Conservation (phyloP, 2,329 filamentous ascomycete species). For the Cladosporium sp. region DNA sequence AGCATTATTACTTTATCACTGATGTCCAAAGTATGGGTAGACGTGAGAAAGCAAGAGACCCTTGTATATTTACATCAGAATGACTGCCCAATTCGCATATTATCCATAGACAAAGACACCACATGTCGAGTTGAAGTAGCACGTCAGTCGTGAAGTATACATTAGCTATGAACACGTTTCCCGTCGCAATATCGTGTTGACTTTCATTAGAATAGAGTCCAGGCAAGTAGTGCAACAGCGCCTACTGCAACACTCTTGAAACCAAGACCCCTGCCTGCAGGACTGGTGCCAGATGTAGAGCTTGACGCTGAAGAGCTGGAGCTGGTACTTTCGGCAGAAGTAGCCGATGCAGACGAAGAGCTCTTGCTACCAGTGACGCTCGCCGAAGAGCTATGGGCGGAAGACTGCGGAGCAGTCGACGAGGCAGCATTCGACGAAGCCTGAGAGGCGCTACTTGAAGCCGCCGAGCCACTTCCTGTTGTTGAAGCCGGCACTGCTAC, state of each 20-base stretch:
- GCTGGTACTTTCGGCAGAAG: background rate
- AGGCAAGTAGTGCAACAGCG: background rate
- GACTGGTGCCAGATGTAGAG: background rate
- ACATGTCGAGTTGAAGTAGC: background rate
- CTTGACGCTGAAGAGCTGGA: background rate
- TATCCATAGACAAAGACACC: too few relatives aligned
- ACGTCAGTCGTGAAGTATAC: background rate
- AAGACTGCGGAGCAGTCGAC: background rate
- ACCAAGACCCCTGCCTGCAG: background rate
- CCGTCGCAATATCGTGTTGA: background rate
- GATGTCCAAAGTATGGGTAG: too few relatives aligned
- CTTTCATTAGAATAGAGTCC: background rate
- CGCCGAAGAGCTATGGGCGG: background rate
- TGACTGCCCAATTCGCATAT: too few relatives aligned
- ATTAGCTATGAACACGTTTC: background rate
- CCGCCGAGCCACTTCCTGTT: background rate
- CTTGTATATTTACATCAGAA: too few relatives aligned
- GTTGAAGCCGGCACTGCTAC: background rate
- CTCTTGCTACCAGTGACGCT: background rate
- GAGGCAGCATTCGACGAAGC: background rate
- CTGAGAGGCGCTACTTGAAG: background rate
- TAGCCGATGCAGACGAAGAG: background rate
- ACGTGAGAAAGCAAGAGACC: too few relatives aligned
- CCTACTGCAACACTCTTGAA: background rate
- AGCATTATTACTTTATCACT: too few relatives aligned